Base-by-base conservation (phyloP, 805 yeast genomes). In the Yarrowia alimentaria region DNA sequence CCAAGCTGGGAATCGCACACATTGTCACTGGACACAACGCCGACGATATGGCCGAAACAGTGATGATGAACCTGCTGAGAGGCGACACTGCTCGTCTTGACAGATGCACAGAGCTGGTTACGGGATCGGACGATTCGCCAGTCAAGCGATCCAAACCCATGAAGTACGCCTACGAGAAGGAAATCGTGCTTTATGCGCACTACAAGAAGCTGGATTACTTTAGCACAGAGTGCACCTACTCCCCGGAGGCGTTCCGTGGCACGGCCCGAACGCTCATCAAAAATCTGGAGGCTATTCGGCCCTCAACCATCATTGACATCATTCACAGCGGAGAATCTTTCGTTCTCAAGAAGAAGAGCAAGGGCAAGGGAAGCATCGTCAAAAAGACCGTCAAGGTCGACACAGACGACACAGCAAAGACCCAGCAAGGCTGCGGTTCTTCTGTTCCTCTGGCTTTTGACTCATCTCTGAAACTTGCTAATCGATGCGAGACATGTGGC, bases 11-110 rank as follows among this genome's bases (percentile, higher is more conserved):
- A 0, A 89, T 93, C 47, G 74, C 76, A 50, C 99, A 93, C 67
- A 93, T 93, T 24, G 94, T 93, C 1, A 93, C 99, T 0, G 99
- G 99, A 2, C 99, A 93, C 67, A 93, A 93, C 65, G 99, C 99
- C 0, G 99, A 93, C 66, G 99, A 93, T 68, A 85, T 93, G 87
- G 99, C 99, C 1, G 99, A 93, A 62, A 93, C 99, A 0, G 95
- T 93, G 4, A 68, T 93, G 51, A 91, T 93, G 98, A 93, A 93
- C 66, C 68, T 93, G 34, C 69, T 93, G 21, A 75, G 99, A 59
- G 99, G 99, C n/a, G 99, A 93, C 64, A 83, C 89, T 6, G 95
- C 95, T 18, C 74, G 99, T 56, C 71, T 93, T 51, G 98, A 87
- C 62, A 80, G 83, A 57, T 88, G 96, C 13, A 86, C 95, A 8